Conservation (phyloP, 768 basidiomycete species). For the Dioszegia crocea region DNA sequence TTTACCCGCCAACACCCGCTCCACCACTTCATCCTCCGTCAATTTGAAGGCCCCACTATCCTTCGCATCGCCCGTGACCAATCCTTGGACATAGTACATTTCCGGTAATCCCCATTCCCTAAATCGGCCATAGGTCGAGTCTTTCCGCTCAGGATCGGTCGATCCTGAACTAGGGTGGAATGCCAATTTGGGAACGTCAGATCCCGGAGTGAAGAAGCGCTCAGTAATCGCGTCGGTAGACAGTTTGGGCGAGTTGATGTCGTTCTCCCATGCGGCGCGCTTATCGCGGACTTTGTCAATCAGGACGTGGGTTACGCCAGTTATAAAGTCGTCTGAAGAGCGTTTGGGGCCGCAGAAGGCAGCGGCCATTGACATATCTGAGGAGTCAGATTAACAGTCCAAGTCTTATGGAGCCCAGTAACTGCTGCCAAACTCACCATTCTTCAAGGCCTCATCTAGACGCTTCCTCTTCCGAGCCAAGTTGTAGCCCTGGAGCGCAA, state of each 20-base stretch:
- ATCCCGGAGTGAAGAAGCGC: conserved; percentile 14
- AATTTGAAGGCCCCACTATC: conserved; percentile 62
- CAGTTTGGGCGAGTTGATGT: conserved; percentile 18
- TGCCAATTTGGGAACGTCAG: conserved; percentile 11
- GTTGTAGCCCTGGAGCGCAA: conserved; percentile 75
- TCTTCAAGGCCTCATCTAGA: conserved; percentile 66
- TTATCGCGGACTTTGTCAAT: conserved; percentile 53
- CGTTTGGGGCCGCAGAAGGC: conserved; percentile 61
- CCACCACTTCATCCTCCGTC: conserved; percentile 62
- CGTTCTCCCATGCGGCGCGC: conserved; percentile 51
- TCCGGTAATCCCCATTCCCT: conserved; percentile 61
- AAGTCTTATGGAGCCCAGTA: neutral
- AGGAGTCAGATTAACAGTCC: neutral
- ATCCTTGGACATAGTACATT: conserved; percentile 65
- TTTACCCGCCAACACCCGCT: conserved; percentile 57
- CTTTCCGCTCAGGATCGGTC: conserved; percentile 27
- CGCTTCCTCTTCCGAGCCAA: conserved; percentile 60
- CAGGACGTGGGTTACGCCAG: conserved; percentile 71
- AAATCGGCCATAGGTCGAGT: conserved; percentile 52
- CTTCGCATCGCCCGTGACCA: conserved; percentile 64
- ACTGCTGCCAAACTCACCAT: conserved; percentile 52
- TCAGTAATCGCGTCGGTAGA: conserved; percentile 46
- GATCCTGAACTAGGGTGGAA: conserved; percentile 31
- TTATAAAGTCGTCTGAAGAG: conserved; percentile 63
- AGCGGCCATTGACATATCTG: conserved; percentile 72